Percentiles rank a stretch among this genome's conserved stretches.
Conservation (phyloP, 1,139 yeast species). For the Debaryomyces sp. region DNA sequence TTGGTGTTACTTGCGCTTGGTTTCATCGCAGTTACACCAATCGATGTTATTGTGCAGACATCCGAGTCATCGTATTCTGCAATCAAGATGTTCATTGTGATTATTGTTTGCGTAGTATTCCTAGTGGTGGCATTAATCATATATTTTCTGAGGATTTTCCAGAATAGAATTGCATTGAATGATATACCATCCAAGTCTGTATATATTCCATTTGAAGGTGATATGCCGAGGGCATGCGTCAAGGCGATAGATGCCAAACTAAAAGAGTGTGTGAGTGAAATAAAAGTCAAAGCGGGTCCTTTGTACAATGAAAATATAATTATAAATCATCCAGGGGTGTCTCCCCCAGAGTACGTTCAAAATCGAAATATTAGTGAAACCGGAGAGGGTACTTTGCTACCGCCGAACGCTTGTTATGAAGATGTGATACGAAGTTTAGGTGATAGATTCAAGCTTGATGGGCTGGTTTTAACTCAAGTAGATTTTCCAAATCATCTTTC, state of each 20-base stretch:
- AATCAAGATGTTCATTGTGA: slow-evolving; percentile 73
- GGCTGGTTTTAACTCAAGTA: slow-evolving; percentile 39
- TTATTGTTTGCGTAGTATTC: slow-evolving; percentile 69
- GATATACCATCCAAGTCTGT: slow-evolving; percentile 70
- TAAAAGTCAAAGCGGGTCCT: slow-evolving; percentile 57
- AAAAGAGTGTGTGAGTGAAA: slow-evolving; percentile 44
- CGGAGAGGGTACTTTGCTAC: slow-evolving; percentile 42
- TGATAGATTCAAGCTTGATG: slow-evolving; percentile 50
- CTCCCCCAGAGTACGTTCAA: slow-evolving; percentile 47
- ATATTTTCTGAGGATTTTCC: slow-evolving; percentile 56
- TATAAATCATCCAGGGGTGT: slow-evolving; percentile 68
- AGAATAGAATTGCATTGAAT: slow-evolving; percentile 58
- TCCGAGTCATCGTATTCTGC: slow-evolving; percentile 55
- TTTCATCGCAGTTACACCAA: slow-evolving; percentile 66
- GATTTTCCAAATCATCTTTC: slow-evolving; percentile 46
- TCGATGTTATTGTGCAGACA: slow-evolving; percentile 76
- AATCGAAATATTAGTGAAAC: slow-evolving; percentile 29
- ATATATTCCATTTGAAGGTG: slow-evolving; percentile 70
- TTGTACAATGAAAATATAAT: slow-evolving; percentile 32
- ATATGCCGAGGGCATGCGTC: slow-evolving; percentile 54
- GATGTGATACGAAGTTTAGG: slow-evolving; percentile 63
- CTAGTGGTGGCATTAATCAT: slow-evolving; percentile 51
- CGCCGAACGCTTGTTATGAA: slow-evolving; percentile 63
- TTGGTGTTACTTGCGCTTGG: slow-evolving; percentile 54
- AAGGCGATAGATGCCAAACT: slow-evolving; percentile 39